Evolutionary conservation across 371 early-diverging fungal genomes (phyloP).

Genomic region (Mucor racemosus): DNA sequence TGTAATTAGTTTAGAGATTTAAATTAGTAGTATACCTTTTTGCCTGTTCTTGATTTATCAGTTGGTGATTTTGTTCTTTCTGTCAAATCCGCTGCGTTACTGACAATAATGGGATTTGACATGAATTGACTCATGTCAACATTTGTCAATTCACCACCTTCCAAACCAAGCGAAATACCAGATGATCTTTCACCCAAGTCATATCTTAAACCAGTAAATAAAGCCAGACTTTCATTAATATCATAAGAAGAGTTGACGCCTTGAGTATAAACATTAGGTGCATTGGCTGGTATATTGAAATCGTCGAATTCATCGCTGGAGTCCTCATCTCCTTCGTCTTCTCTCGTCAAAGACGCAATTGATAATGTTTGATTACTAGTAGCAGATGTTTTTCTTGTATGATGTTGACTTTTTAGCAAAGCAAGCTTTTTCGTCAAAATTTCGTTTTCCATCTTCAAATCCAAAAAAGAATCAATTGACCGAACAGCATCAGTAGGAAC

Average conservation of each 20-base stretch:
- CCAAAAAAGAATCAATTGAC: conserved; percentile 46
- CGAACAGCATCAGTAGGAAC: conserved; percentile 40
- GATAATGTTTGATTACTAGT: background rate
- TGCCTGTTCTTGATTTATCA: conserved; percentile 6
- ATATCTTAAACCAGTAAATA: conserved; percentile 46
- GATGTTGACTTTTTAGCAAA: background rate
- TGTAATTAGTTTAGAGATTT: background rate
- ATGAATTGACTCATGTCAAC: conserved; percentile 5
- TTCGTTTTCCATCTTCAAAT: conserved; percentile 53
- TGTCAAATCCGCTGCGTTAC: conserved; percentile 18
- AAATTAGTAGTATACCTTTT: conserved; percentile 24
- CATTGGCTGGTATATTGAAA: conserved; percentile 3
- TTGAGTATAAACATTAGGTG: conserved; percentile 38
- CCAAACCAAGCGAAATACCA: conserved; percentile 42
- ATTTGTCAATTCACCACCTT: conserved; percentile 30
- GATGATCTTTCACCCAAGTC: conserved; percentile 39
- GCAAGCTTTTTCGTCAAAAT: conserved; percentile 32
- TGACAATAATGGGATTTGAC: conserved; percentile 17
- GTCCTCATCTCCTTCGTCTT: conserved; percentile 9
- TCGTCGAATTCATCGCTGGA: conserved; percentile 12
- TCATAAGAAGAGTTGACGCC: conserved; percentile 31
- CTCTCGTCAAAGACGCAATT: background rate
- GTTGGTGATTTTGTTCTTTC: conserved; percentile 3
- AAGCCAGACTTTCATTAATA: conserved; percentile 29
- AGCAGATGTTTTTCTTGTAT: background rate